Base-by-base conservation (phyloP, 2,329 filamentous ascomycete species). In the Kalmusia sp. region DNA sequence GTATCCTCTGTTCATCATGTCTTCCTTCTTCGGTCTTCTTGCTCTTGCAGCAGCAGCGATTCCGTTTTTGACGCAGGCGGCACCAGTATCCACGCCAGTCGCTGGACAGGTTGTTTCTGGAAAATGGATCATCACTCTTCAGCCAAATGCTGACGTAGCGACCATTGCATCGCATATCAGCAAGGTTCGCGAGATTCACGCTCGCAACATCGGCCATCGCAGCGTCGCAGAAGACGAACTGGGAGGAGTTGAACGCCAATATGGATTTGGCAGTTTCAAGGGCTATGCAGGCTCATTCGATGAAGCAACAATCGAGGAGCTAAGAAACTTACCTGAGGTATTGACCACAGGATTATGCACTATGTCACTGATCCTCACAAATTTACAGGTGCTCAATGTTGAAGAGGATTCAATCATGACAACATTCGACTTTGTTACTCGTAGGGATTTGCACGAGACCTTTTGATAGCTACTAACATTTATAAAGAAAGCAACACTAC, bases 61-160 rank as follows among this genome's bases (percentile, higher is more conserved):
- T 12, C 64, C 64, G 3, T 66, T 68, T 28, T 35, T 71, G 1
- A 52, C 55, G 3, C 50, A 58, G 14, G 67, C 64, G 35, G 63
- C 61, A 35, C 68, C 68, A 6, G 37, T 67, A 5, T 9, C 52
- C 8, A 47, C 52, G 21, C 31, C 47, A 3, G 25, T 50, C 2
- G 43, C 54, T 30, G 54, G 58, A 12, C 27, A 63, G 17, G 44
- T 65, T 25, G 65, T 78, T 39, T 69, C 71, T 12, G 72, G 71
- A 55, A 77, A 77, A 67, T 80, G 76, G 63, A 77, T 79, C 49
- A 68, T 79, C 51, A 75, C 73, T 58, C 45, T 80, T 49, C 77
- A 74, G 65, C 68, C 73, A 12, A 68, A 67, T 9, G 60, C 61
- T 3, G 61, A 70, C 40, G 45, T 65, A 38, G 59, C 64, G 1